phyloP scores from a whole-genome alignment of 495 filamentous ascomycete species.

The Alectoria sarmentosa region DNA sequence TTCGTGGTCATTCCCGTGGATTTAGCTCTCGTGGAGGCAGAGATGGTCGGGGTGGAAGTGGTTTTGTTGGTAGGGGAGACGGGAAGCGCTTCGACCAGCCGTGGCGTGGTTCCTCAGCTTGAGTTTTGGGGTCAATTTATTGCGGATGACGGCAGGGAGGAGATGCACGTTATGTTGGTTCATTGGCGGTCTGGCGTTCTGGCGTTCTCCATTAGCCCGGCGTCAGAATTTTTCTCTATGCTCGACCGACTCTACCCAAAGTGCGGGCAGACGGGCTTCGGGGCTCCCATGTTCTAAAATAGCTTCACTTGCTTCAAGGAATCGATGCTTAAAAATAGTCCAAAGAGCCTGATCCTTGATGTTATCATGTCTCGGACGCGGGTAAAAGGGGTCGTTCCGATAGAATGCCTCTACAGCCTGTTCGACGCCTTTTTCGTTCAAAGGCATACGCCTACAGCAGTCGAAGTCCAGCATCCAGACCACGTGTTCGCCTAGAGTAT shows the following conservation, averaged over 20 bases:
- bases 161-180: too few species aligned
- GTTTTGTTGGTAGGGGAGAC: too few species aligned
- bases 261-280: not conserved
- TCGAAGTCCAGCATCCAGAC: not conserved
- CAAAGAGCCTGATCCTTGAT: not conserved
- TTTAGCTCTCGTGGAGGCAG: too few species aligned
- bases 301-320: not conserved
- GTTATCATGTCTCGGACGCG: not conserved
- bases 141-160: too few species aligned
- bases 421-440: not conserved
- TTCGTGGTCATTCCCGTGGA: too few species aligned
- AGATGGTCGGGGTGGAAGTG: too few species aligned
- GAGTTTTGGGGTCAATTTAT: too few species aligned
- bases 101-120: too few species aligned
- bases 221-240: too few species aligned
- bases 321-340: not conserved
- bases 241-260: not conserved
- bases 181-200: too few species aligned
- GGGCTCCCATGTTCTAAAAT: not conserved
- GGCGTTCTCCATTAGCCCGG: too few species aligned
- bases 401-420: not conserved
- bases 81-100: too few species aligned
- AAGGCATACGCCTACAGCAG: not conserved
- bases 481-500: not conserved
- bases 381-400: not conserved